These are phyloP conservation scores for Adansonia grandidieri DNA, from an alignment of 441 rosid genomes.

Conservation along the genomic window DNA sequence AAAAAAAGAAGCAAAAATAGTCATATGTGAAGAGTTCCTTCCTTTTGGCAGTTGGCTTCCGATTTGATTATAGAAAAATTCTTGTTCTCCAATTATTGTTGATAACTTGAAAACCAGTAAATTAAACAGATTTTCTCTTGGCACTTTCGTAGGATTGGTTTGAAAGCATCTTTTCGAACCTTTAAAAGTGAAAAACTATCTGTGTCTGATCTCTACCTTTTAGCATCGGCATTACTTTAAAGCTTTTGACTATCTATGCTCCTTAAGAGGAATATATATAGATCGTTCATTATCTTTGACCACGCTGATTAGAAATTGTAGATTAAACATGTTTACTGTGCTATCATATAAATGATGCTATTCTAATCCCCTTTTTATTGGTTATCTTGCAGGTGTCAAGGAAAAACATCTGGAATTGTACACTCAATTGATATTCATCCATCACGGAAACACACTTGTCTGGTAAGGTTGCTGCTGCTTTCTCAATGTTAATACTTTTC, in stretches of 20 bases:
- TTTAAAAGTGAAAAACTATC: not conserved
- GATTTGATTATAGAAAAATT: not conserved
- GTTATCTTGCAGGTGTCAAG: constrained; percentile 58
- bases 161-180: not conserved
- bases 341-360: not conserved
- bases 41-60: not conserved
- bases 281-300: not conserved
- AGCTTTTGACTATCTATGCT: not conserved
- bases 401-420: constrained; percentile 65
- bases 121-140: too few species aligned
- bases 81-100: not conserved
- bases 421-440: constrained; percentile 92
- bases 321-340: not conserved
- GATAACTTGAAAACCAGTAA: not conserved
- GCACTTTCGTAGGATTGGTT: not conserved
- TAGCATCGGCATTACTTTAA: not conserved
- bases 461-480: constrained; percentile 49
- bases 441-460: constrained; percentile 86
- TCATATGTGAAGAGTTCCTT: not conserved
- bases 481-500: not conserved
- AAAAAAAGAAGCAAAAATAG: not conserved
- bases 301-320: not conserved
- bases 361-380: constrained; percentile 19
- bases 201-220: not conserved
- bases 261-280: not conserved